Conservation (phyloP, 1,139 yeast genomes). For the Diutina scorzettiae region DNA sequence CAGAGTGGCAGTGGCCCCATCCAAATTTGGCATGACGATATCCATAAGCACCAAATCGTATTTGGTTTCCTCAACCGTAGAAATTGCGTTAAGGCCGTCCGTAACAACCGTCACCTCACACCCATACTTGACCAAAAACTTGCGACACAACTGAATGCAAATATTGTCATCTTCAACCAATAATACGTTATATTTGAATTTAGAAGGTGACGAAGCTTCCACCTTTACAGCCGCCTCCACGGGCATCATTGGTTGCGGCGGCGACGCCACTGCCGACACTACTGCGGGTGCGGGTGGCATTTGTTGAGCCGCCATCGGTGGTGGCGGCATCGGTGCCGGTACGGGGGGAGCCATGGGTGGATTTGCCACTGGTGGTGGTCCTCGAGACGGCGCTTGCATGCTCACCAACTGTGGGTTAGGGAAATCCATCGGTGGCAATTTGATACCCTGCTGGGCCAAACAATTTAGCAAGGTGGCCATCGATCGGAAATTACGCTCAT, state of each 20-base stretch:
- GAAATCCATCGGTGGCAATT: slow-evolving; percentile 51
- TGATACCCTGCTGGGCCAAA: slow-evolving; percentile 47
- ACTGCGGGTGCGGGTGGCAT: slow-evolving; percentile 20
- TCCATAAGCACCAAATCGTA: slow-evolving; percentile 87
- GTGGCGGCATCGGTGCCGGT: slow-evolving; percentile 7
- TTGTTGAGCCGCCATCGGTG: slow-evolving; percentile 1
- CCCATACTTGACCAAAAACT: slow-evolving; percentile 76
- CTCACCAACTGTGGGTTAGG: slow-evolving; percentile 27
- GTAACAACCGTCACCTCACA: slow-evolving; percentile 88
- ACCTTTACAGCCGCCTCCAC: not conserved
- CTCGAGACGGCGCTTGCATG: slow-evolving; percentile 11
- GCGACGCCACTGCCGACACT: slow-evolving; percentile 8
- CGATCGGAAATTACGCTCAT: slow-evolving; percentile 44
- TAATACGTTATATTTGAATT: slow-evolving; percentile 53
- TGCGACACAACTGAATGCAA: slow-evolving; percentile 66
- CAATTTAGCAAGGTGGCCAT: slow-evolving; percentile 37
- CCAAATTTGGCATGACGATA: slow-evolving; percentile 87
- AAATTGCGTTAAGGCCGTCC: slow-evolving; percentile 84
- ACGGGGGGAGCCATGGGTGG: not conserved
- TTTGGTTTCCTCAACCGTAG: slow-evolving; percentile 60
- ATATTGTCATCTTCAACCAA: slow-evolving; percentile 83
- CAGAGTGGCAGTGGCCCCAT: slow-evolving; percentile 88
- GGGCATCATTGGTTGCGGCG: not conserved
- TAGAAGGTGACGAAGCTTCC: slow-evolving; percentile 13
- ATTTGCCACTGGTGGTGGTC: slow-evolving; percentile 8